Evolutionary conservation across 495 filamentous ascomycete species (phyloP).

Genomic region (Trypethelium eluteriae): DNA sequence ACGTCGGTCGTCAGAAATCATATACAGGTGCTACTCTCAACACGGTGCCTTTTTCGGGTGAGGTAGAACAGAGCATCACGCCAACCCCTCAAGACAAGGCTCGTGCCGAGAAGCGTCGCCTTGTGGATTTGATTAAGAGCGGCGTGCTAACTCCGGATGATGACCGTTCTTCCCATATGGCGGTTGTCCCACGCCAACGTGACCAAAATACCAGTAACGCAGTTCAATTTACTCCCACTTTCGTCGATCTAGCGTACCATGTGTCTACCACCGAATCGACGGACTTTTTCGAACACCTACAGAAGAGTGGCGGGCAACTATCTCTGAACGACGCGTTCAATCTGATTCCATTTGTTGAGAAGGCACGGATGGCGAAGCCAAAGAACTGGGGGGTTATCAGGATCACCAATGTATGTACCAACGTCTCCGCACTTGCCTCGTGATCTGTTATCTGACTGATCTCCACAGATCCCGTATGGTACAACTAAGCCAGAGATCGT

Average conservation of each 20-base stretch:
- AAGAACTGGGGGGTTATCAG: constrained; percentile 34
- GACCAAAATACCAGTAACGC: background rate
- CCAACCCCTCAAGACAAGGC: constrained; percentile 2
- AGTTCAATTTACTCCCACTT: background rate
- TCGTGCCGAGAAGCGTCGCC: constrained; percentile 5
- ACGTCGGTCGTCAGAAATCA: background rate
- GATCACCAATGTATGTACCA: constrained; percentile 33
- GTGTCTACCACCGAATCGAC: background rate
- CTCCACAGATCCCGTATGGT: constrained; percentile 57
- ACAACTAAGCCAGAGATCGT: constrained; percentile 59
- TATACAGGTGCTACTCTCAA: background rate
- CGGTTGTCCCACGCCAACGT: background rate
- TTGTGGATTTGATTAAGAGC: constrained; percentile 8
- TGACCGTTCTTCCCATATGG: background rate
- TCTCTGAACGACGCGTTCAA: constrained; percentile 19
- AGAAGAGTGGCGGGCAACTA: constrained; percentile 5
- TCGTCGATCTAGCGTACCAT: background rate
- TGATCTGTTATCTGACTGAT: background rate
- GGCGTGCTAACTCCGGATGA: background rate
- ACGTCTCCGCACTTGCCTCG: background rate
- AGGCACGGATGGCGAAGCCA: constrained; percentile 18
- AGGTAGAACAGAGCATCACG: constrained; percentile 3
- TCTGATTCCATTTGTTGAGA: constrained; percentile 25
- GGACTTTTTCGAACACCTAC: background rate
- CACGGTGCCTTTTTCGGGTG: background rate